Evolutionary conservation across 2,329 filamentous ascomycete genomes (phyloP).

Genomic region (Paecilomyces formosus): DNA sequence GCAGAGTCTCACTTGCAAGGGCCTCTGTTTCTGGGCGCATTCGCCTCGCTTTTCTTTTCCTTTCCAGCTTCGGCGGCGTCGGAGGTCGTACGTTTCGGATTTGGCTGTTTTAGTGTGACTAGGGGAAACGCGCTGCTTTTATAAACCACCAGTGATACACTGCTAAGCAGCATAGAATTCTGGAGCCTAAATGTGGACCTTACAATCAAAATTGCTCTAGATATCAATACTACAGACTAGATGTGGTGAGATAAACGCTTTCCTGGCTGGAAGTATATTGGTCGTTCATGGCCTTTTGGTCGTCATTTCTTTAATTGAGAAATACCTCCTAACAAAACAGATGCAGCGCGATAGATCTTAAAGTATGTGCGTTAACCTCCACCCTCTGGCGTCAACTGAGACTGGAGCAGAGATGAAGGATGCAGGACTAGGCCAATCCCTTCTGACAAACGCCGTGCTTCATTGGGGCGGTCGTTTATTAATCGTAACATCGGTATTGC

Average conservation of each 20-base stretch:
- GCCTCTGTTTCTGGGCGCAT: not conserved
- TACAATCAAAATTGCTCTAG: not conserved
- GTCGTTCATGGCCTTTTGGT: not conserved
- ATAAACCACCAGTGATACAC: not conserved
- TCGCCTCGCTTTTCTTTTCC: not conserved
- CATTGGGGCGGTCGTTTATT: not conserved
- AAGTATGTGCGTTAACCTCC: not conserved
- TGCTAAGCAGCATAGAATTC: not conserved
- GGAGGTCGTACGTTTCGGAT: not conserved
- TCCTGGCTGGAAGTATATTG: not conserved
- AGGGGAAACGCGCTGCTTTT: not conserved
- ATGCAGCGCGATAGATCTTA: not conserved
- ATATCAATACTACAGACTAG: not conserved
- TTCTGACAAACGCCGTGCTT: not conserved
- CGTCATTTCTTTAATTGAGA: not conserved
- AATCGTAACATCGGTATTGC: not conserved
- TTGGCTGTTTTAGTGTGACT: not conserved
- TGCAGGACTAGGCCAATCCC: not conserved
- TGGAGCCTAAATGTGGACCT: not conserved
- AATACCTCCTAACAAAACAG: not conserved
- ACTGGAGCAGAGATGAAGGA: not conserved
- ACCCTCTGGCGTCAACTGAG: not conserved
- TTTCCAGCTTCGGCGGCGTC: not conserved
- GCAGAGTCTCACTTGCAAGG: not conserved
- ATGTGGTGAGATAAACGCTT: not conserved